Evolutionary conservation across 371 early-diverging fungal species (phyloP), one percentile per base, ranked within the genome.

Genomic region (Lichtheimia hyalospora): DNA sequence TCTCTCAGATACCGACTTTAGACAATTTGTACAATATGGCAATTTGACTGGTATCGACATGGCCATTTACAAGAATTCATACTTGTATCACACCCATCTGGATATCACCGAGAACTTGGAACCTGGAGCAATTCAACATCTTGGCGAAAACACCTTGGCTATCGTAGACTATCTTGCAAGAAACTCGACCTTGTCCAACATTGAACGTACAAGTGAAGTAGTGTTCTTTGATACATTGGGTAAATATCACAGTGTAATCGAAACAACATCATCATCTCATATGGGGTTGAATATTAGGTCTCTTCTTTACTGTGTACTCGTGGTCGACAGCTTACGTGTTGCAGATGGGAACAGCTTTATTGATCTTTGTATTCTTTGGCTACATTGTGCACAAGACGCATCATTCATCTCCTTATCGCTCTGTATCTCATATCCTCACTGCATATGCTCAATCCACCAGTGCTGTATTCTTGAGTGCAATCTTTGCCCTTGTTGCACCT

Each of bases 1-100:
- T 49, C 63, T 88, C 14, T 84, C 84, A 12, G 92, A 92, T 62
- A 92, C 92, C 1, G 92, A 92, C 61, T 92, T 84, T 68, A 73
- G 89, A 60, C 89, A 89, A 58, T 92, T 90, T 71, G 85, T 87
- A 7, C 78, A 85, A 42, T 83, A 90, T 52, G 90, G 88, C 43
- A 83, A 84, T 56, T 57, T 88, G 63, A 77, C 82, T 20, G 86
- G 84, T 48, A 70, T 89, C 54, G 92, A 92, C 61, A 81, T 89
- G 85, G 90, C 90, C 1, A 83, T 86, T 34, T 90, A 89, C 71
- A 84, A 85, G 67, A 87, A 86, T 63, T 82, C 82, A 6, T 88
- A 88, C 57, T 60, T 87, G 18, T 92, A 92, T 60, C 92, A 92
- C 60, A 90, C 92, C 2, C 86, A 87, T 67, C 61, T 87, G 52